Conservation (phyloP, 192 early-diverging fungal species). For the Borealophlyctis nickersoniae region DNA sequence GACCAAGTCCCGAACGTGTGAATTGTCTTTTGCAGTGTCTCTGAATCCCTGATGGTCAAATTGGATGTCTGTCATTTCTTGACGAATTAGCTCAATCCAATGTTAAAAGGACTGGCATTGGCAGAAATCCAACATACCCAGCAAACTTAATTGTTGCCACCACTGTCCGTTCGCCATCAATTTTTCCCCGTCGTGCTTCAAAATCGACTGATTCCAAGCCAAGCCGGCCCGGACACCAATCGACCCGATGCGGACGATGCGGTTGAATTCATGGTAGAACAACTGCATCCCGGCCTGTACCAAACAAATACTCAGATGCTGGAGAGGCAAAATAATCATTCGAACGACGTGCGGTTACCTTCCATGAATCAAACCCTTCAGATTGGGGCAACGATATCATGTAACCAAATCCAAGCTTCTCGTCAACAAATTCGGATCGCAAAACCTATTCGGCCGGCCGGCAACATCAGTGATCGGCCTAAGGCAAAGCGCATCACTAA, state of each 20-base stretch:
- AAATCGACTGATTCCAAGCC: conserved; percentile 64
- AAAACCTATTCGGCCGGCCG: too few species aligned
- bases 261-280: conserved; percentile 38
- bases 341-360: conserved; percentile 9
- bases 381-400: conserved; percentile 35
- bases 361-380: conserved; percentile 35
- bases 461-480: too few species aligned
- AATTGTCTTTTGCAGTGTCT: conserved; percentile 36
- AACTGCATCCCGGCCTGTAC: conserved; percentile 32
- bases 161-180: conserved; percentile 62
- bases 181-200: conserved; percentile 56
- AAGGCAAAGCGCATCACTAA: too few species aligned
- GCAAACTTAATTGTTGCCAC: conserved; percentile 61
- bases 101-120: too few species aligned
- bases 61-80: conserved; percentile 46
- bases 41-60: conserved; percentile 57
- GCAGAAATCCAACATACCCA: conserved; percentile 30
- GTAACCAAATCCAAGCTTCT: conserved; percentile 39
- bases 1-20: conserved; percentile 54
- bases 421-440: conserved; percentile 42
- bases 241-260: conserved; percentile 45
- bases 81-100: too few species aligned
- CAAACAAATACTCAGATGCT: not conserved
- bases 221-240: conserved; percentile 56
- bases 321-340: not conserved